Percentiles rank a stretch among this genome's conserved stretches.
phyloP scores from a whole-genome alignment of 208 protist genomes.

The Acanthamoeba divionensis region DNA sequence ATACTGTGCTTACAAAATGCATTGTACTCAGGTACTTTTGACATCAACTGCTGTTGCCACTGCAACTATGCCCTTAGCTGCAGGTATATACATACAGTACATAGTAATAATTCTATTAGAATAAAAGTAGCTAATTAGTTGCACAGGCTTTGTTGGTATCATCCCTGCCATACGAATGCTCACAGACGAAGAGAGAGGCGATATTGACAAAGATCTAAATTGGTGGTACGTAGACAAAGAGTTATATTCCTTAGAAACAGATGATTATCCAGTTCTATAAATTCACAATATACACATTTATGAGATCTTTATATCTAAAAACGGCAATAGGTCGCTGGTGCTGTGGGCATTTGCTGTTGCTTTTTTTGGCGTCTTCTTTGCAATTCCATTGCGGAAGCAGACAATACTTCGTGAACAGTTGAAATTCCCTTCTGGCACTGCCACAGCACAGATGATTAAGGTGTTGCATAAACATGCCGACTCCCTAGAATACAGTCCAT shows the following conservation, averaged over 20 bases:
- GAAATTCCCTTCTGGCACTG: constrained; percentile 57
- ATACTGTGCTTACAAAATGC: not conserved
- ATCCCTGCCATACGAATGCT: constrained; percentile 61
- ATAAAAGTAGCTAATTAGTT: not conserved
- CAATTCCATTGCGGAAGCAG: constrained; percentile 68
- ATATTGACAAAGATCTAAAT: not conserved
- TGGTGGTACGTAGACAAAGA: not conserved
- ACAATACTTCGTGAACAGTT: constrained; percentile 63
- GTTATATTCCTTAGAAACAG: no score
- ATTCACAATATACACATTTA: not conserved
- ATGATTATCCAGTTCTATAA: no score
- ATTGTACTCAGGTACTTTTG: constrained; percentile 60
- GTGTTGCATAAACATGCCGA: constrained; percentile 29
- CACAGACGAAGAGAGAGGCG: not conserved
- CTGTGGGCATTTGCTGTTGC: constrained; percentile 58
- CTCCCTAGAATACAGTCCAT: no score
- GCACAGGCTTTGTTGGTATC: constrained; percentile 67
- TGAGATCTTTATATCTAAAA: not conserved
- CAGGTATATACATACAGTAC: no score
- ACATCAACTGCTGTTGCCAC: constrained; percentile 69
- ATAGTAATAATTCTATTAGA: not conserved
- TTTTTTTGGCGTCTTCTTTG: constrained; percentile 77
- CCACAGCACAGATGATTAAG: constrained; percentile 68
- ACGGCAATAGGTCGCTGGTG: not conserved
- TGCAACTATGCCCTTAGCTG: constrained; percentile 72